These are phyloP conservation scores for Isabelozyma heimii DNA, from an alignment of 805 yeast species.

Conservation along the genomic window DNA sequence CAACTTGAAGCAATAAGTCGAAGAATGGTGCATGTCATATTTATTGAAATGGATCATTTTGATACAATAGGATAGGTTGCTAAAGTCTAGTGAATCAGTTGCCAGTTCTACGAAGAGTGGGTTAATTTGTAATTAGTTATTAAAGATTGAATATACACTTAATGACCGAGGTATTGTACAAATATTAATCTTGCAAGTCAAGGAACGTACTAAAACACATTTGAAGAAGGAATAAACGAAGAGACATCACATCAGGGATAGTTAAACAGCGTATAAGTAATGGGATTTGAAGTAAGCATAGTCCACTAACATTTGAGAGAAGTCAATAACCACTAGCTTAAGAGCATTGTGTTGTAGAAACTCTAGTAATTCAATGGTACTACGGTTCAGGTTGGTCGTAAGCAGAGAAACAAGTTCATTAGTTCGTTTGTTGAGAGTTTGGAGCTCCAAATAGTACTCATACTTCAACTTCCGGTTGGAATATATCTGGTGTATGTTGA, in stretches of 20 bases:
- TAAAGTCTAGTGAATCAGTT: too few species aligned
- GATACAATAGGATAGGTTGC: too few species aligned
- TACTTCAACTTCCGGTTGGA: conserved; percentile 32
- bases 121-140: background rate
- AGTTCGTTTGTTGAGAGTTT: conserved; percentile 13
- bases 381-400: conserved; percentile 8
- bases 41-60: too few species aligned
- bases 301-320: conserved; percentile 30
- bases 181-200: too few species aligned
- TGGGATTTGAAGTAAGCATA: conserved; percentile 23
- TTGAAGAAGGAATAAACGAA: background rate
- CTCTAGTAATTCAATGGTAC: conserved; percentile 27
- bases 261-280: background rate
- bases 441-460: conserved; percentile 32
- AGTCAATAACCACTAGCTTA: conserved; percentile 36
- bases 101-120: too few species aligned
- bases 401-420: conserved; percentile 9
- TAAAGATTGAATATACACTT: background rate
- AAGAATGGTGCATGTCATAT: too few species aligned
- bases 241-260: background rate
- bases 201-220: background rate
- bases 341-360: conserved; percentile 33
- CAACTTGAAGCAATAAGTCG: background rate
- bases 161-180: background rate
- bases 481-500: conserved; percentile 18